Evolutionary conservation across 208 protist genomes (phyloP), one percentile per base, ranked within the genome.

Genomic region (Trypanosoma mega): DNA sequence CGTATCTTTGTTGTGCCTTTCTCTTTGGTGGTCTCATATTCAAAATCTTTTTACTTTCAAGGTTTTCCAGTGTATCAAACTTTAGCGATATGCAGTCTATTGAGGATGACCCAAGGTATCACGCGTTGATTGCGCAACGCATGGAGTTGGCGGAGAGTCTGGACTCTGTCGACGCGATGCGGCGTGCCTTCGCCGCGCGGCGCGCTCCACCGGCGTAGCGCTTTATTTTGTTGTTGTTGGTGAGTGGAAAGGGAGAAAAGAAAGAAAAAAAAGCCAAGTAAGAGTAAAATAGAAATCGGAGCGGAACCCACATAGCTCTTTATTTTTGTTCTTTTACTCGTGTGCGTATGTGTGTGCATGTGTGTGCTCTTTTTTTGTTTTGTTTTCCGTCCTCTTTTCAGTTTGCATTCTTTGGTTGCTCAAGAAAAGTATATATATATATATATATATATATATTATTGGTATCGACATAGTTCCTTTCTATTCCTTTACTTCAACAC

Each of bases 1-100:
- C 87, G 12, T 89, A 88, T 59, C 58, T 90, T 41, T 83, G 71
- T 54, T 90, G 75, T 63, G 75, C 68, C 1, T 37, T 89, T 31
- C 30, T 90, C 18, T 91, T 90, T 43, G 74, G 75, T 0, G 82
- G 76, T 0, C 59, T 93, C 2, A 0, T 93, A 20, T 80, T 93
- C 47, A 90, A 90, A 58, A n/a, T 65, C 4, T 48, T 72, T 2
- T 51, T 93, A 20, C 56, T 82, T 21, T 23, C 69, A 14, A 72
- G 70, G 21, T 93, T 80, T 53, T 84, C 77, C 66, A 72, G 68
- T 27, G 59, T 52, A 11, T 59, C 80, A 11, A 47, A 71, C 21
- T 63, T 61, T 21, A 46, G 65, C 33, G 45, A 21, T 21, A 41
- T 46, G 4, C 24, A 20, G 6, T 8, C 3, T 18, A 46, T 85